These are phyloP conservation scores for Colletotrichum graminicola DNA, from an alignment of 2,329 filamentous ascomycete species.

Conservation along the genomic window DNA sequence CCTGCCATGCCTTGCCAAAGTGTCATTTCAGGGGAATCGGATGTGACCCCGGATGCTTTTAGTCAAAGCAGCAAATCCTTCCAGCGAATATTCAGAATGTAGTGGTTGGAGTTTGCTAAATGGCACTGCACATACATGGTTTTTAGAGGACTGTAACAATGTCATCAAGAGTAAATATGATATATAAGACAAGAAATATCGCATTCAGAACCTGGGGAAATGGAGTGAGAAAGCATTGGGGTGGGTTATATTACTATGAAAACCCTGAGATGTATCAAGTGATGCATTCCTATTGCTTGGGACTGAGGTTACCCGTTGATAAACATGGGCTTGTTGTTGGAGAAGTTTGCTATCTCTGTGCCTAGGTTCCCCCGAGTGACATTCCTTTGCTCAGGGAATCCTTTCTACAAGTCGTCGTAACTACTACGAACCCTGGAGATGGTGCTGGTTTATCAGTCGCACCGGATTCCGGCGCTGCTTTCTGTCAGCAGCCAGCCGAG, in stretches of 20 bases:
- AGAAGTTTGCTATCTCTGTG: too few relatives aligned
- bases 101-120: too few relatives aligned
- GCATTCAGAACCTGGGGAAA: fast-evolving
- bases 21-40: too few relatives aligned
- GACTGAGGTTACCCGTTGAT: background rate
- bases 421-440: background rate
- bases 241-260: background rate
- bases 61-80: background rate
- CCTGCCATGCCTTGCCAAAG: too few relatives aligned
- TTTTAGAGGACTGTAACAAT: background rate
- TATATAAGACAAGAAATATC: background rate
- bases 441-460: background rate
- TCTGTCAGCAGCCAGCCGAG: background rate
- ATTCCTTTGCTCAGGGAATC: background rate
- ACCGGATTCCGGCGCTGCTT: too few relatives aligned
- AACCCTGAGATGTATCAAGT: background rate
- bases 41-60: too few relatives aligned
- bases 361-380: background rate
- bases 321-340: background rate
- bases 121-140: too few relatives aligned
- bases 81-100: background rate
- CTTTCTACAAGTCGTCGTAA: background rate
- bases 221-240: background rate
- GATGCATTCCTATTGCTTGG: background rate
- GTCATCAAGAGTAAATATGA: background rate